Base-by-base conservation (phyloP, 225 moss, liverwort and hornwort genomes). In the Climacium dendroides region DNA sequence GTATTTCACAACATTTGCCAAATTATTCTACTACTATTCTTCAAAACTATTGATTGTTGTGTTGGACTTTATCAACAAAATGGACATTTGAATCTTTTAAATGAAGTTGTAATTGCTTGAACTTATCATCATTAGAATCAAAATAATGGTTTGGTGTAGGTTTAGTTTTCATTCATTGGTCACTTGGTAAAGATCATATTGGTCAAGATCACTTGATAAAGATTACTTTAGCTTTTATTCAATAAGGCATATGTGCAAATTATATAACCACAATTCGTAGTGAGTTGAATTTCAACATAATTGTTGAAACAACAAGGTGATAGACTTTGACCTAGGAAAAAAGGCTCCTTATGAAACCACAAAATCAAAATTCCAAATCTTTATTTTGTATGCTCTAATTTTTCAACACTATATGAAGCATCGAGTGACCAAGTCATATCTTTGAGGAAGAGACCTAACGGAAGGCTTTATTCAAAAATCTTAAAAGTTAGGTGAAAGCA, bases 261-360 rank as follows among this genome's bases (percentile, higher is more conserved):
- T 43, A 15, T 28, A 16, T 71, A 5, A 72, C 6, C 0, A 28
- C 1, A 43, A 15, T 26, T 26, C 5, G 26, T 26, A 9, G 15
- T 15, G 41, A 43, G 9, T 26, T 71, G 15, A 15, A 43, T 25
- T 15, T 70, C 26, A 28, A 65, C 20, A n/a, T 1, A 1, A 20
- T 65, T n/a, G 20, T 65, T n/a, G 20, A 22, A 66, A 66, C 45
- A 43, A 4, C 16, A 45, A 71, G 3, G 28, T 71, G 26, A 28
- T 0, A 10, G 2, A 45, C 15, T 71, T 71, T 16, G 10, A 22
- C 2, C 6, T 0, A 22, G 1, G 22, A 11, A 62, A 29, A 67
- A 7, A 13, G 13, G 11, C 7, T 50, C 2, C 13, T 3, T 6
- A 7, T 37, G 0, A 67, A 23, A 37, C 2, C 2, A 39, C 23